A percentile compares a stretch with the other conserved stretches of the same genome.
Evolutionary conservation across 208 protist species (phyloP).

Genomic region (Trypanosoma theileri): DNA sequence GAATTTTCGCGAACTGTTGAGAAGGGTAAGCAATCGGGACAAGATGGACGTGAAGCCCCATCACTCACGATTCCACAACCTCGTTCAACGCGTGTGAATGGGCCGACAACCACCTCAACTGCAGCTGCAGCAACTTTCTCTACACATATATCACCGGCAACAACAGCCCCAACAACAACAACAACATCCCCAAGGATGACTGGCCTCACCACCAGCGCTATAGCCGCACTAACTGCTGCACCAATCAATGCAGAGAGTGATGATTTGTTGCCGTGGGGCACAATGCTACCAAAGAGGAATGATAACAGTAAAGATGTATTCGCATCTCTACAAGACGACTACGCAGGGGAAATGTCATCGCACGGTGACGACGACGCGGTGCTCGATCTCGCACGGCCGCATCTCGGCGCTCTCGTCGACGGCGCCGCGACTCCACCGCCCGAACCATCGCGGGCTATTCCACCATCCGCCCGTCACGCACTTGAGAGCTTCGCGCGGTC

Average conservation of each 20-base stretch:
- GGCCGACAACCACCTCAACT: background rate
- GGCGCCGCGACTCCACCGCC: background rate
- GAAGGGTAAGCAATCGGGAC: background rate
- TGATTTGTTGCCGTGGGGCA: no score
- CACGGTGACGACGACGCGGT: constrained; percentile 14
- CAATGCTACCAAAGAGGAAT: no score
- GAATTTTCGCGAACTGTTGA: background rate
- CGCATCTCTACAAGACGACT: background rate
- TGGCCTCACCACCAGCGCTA: background rate
- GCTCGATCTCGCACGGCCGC: constrained; percentile 11
- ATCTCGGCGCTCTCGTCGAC: constrained; percentile 4
- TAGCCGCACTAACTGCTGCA: background rate
- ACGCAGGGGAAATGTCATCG: background rate
- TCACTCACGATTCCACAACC: constrained; percentile 19
- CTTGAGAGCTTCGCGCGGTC: constrained; percentile 29
- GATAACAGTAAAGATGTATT: background rate
- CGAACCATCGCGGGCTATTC: constrained; percentile 11
- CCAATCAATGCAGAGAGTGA: background rate
- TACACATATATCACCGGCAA: background rate
- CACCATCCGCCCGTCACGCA: constrained; percentile 9
- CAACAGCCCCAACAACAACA: background rate
- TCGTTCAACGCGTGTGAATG: constrained; percentile 11
- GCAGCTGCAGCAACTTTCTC: background rate
- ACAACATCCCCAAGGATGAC: background rate
- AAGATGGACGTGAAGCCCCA: background rate